Evolutionary conservation across 306 rosid species (phyloP).

Genomic region (Cyamopsis tetragonoloba): DNA sequence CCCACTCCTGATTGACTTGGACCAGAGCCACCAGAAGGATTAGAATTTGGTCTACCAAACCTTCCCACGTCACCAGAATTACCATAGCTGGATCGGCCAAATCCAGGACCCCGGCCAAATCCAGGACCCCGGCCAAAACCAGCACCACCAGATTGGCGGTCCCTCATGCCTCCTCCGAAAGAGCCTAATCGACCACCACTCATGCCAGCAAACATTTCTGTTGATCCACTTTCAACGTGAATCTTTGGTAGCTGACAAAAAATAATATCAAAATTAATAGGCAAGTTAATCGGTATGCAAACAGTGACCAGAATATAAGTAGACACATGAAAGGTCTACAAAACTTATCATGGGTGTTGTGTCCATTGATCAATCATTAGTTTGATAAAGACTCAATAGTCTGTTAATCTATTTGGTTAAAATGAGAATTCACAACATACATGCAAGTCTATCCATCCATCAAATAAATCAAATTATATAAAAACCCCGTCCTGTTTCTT

Average conservation of each 20-base stretch:
- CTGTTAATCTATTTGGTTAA: background rate
- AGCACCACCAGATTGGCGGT: background rate
- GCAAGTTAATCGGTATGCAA: conserved; percentile 22
- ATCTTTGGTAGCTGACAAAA: conserved; percentile 57
- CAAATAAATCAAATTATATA: too few relatives aligned
- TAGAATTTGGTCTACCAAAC: conserved; percentile 34
- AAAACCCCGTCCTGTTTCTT: background rate
- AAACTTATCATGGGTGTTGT: too few relatives aligned
- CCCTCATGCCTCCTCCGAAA: background rate
- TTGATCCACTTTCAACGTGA: conserved; percentile 38
- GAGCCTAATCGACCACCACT: conserved; percentile 20
- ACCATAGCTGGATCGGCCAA: conserved; percentile 33
- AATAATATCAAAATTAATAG: background rate
- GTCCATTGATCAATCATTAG: background rate
- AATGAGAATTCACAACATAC: background rate
- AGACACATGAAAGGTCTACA: background rate
- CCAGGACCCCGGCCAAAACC: background rate
- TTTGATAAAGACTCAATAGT: background rate
- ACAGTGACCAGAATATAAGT: background rate
- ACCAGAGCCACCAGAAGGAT: conserved; percentile 36
- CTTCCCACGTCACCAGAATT: background rate
- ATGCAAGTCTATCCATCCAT: background rate
- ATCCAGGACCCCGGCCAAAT: conserved; percentile 8
- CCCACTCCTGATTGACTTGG: conserved; percentile 28
- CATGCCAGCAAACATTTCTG: conserved; percentile 42